Conservation (phyloP, 805 yeast genomes). For the Lipomyces kockii region DNA sequence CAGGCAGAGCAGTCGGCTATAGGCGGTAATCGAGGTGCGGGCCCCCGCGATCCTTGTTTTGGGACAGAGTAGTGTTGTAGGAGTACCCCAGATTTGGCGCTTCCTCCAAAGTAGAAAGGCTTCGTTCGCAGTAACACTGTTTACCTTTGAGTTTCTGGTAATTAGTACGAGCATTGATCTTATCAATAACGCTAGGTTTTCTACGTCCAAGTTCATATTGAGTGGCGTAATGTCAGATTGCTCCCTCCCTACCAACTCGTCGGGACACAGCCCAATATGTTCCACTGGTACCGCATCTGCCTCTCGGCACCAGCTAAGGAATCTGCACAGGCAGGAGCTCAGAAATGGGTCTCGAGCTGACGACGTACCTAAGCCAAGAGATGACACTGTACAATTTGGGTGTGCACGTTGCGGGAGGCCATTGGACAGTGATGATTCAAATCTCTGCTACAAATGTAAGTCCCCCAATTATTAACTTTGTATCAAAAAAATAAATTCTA, state of each 20-base stretch:
- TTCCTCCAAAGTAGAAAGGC: too few relatives aligned
- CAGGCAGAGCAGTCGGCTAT: too few relatives aligned
- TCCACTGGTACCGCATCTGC: neutral
- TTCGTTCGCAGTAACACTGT: too few relatives aligned
- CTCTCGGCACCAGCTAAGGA: neutral
- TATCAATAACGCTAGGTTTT: too few relatives aligned
- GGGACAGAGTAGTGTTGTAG: too few relatives aligned
- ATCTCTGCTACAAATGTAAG: constrained; percentile 23
- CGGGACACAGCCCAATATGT: neutral
- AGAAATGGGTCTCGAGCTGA: neutral
- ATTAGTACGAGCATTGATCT: too few relatives aligned
- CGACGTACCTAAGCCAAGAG: neutral
- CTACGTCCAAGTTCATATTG: neutral
- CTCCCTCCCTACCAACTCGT: neutral
- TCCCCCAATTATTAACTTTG: neutral
- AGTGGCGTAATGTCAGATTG: neutral
- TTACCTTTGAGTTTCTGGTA: too few relatives aligned
- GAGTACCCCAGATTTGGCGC: too few relatives aligned
- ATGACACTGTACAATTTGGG: constrained; percentile 2
- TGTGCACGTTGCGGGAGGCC: constrained; percentile 22
- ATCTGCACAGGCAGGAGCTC: neutral
- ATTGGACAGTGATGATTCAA: constrained; percentile 20
- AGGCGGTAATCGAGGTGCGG: too few relatives aligned
- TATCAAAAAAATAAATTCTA: neutral
- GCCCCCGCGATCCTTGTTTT: too few relatives aligned